These are phyloP conservation scores for Hanseniaspora clermontiae DNA, from an alignment of 805 yeast genomes.

Conservation along the genomic window DNA sequence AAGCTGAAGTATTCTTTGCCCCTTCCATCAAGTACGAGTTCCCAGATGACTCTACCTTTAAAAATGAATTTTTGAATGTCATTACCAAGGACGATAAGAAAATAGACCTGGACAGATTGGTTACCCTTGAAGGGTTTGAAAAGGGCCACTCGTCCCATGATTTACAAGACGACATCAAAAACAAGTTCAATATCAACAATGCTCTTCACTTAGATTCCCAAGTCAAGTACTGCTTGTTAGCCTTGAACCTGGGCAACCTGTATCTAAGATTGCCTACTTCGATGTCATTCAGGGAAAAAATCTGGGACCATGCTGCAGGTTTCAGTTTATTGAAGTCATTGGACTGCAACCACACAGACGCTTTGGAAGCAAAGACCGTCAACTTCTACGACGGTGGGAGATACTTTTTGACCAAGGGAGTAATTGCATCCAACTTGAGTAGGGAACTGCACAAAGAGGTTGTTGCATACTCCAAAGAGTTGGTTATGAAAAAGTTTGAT, in stretches of 20 bases:
- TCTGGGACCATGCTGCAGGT: conserved; percentile 99
- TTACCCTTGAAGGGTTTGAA: conserved; percentile 71
- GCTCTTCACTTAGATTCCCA: conserved; percentile 85
- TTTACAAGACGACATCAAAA: conserved; percentile 66
- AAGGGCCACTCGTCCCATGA: conserved; percentile 88
- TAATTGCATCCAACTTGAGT: conserved; percentile 59
- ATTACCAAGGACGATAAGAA: conserved; percentile 24
- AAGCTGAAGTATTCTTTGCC: conserved; percentile 29
- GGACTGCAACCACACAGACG: conserved; percentile 81
- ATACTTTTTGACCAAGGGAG: conserved; percentile 68
- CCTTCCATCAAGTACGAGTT: conserved; percentile 22
- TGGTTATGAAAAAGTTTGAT: conserved; percentile 2
- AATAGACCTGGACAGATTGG: conserved; percentile 19
- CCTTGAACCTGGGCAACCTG: conserved; percentile 85
- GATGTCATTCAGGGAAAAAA: conserved; percentile 71
- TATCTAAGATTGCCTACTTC: conserved; percentile 79
- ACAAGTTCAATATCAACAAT: conserved; percentile 45
- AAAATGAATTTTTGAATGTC: conserved; percentile 37
- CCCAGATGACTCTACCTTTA: conserved; percentile 37
- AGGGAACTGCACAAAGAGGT: conserved; percentile 20
- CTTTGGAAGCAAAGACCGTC: conserved; percentile 46
- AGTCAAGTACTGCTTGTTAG: conserved; percentile 84
- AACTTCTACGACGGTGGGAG: conserved; percentile 65
- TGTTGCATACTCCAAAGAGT: conserved; percentile 14
- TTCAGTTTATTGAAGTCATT: conserved; percentile 74